Percentiles rank a stretch among this genome's conserved stretches.
phyloP scores from a whole-genome alignment of 2,329 filamentous ascomycete species.

The Huntiella moniliformis region DNA sequence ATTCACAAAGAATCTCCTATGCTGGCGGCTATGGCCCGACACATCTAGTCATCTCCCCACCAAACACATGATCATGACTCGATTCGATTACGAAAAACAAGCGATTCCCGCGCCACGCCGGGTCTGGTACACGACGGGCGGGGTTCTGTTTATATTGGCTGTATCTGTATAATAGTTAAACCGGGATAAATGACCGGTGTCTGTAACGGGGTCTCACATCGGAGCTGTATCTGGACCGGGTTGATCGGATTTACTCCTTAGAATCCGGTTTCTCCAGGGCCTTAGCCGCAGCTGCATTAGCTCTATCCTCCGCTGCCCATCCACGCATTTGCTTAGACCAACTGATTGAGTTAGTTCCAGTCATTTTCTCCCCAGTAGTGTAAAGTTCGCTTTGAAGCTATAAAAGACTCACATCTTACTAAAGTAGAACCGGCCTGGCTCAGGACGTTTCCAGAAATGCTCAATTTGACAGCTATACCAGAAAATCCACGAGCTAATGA shows the following conservation, averaged over 20 bases:
- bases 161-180: no score
- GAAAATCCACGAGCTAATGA: slow-evolving; percentile 50
- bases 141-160: no score
- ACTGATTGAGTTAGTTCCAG: slow-evolving; percentile 15
- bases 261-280: background rate
- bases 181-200: no score
- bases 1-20: no score
- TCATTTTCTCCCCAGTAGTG: background rate
- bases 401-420: slow-evolving; percentile 55
- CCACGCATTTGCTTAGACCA: slow-evolving; percentile 28
- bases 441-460: slow-evolving; percentile 54
- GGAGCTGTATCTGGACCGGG: no score
- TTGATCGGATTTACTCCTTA: slow-evolving; percentile 14
- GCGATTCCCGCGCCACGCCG: no score
- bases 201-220: no score
- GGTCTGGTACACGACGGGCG: no score
- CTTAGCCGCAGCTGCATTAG: slow-evolving; percentile 18
- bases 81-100: no score
- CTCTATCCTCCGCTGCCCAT: slow-evolving; percentile 25
- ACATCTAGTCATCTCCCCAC: background rate
- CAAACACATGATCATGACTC: no score
- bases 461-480: slow-evolving; percentile 58
- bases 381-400: background rate
- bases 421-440: slow-evolving; percentile 59
- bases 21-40: background rate